Conservation (phyloP, 2,329 filamentous ascomycete genomes). For the Pseudomassariella vexata region DNA sequence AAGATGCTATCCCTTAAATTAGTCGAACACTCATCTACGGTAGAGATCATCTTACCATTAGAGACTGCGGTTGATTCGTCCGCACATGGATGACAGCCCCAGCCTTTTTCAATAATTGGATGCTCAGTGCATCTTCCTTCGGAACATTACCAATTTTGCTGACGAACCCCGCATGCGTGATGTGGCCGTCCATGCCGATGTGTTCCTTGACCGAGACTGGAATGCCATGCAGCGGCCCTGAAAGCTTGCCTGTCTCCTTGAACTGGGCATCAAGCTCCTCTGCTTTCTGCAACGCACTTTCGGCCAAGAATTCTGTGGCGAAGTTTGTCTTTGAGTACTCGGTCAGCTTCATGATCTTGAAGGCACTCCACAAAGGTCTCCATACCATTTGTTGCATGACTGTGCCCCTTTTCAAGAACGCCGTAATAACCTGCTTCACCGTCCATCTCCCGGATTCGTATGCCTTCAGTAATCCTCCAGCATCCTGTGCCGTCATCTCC, state of each 20-base stretch:
- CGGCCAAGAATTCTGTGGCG: conserved; percentile 19
- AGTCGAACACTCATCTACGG: conserved; percentile 36
- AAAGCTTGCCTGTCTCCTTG: conserved; percentile 10
- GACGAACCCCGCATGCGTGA: conserved; percentile 43
- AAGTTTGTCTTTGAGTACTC: conserved; percentile 15
- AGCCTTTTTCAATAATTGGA: conserved; percentile 38
- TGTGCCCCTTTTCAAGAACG: no score
- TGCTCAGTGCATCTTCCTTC: conserved; percentile 38
- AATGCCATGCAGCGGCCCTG: conserved; percentile 22
- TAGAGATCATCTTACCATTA: conserved; percentile 48
- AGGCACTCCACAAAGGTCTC: no score
- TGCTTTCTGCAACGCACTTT: conserved; percentile 15
- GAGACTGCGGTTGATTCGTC: conserved; percentile 47
- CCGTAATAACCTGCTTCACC: no score
- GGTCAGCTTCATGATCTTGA: no score
- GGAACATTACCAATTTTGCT: conserved; percentile 38
- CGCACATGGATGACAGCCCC: conserved; percentile 46
- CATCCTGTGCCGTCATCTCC: no score
- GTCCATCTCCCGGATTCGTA: no score
- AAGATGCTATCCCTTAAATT: background rate
- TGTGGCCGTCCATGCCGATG: conserved; percentile 39
- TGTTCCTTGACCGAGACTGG: conserved; percentile 47
- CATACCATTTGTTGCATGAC: no score
- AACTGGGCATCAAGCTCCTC: conserved; percentile 18
- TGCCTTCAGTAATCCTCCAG: no score